Base-by-base conservation (phyloP, 768 basidiomycete species). In the Hemileccinum rubropunctum region DNA sequence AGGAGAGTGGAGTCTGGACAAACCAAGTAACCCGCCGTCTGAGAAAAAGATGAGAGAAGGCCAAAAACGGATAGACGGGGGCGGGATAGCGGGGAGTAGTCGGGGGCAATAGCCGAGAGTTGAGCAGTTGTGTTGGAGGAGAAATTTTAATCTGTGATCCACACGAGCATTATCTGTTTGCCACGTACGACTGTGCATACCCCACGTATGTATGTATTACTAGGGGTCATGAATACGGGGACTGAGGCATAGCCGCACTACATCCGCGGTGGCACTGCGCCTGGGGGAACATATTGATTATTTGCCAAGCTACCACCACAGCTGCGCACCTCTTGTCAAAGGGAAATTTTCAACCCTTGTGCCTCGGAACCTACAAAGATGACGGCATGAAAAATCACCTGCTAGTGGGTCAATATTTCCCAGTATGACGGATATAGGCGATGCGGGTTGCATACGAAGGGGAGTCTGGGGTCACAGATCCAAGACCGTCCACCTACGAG, bases 401-500 rank as follows among this genome's bases (percentile, higher is more conserved):
- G 23, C 23, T 6, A 23, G 23, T 23, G 17, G 27, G 47, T 14
- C 17, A 21, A n/a, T 10, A 12, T 9, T 45, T 36, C 45, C 34
- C 44, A 45, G n/a, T 21, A 35, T 14, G 7, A 17, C n/a, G n/a
- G 47, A 45, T 41, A 39, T 47, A 41, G 38, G 34, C 38, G 23
- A 36, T 47, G 30, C n/a, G 9, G 4, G 23, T 23, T 23, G 23
- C 6, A 23, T 23, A 23, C 23, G 23, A 23, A n/a, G 1, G 51
- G 43, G 50, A 40, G 58, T 57, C 52, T 33, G 56, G 59, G 59
- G 59, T 57, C 58, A 37, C 34, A 15, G 18, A 23, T 6, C 45
- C 42, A 32, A n/a, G 33, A 32, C 7, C 7, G 8, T 30, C 28
- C 11, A 9, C n/a, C 28, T 30, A 30, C 28, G 28, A 30, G 28